Percentiles rank a stretch among this genome's conserved stretches.
phyloP scores from a whole-genome alignment of 352 stramenopile species.

The Pythium folliculosum region DNA sequence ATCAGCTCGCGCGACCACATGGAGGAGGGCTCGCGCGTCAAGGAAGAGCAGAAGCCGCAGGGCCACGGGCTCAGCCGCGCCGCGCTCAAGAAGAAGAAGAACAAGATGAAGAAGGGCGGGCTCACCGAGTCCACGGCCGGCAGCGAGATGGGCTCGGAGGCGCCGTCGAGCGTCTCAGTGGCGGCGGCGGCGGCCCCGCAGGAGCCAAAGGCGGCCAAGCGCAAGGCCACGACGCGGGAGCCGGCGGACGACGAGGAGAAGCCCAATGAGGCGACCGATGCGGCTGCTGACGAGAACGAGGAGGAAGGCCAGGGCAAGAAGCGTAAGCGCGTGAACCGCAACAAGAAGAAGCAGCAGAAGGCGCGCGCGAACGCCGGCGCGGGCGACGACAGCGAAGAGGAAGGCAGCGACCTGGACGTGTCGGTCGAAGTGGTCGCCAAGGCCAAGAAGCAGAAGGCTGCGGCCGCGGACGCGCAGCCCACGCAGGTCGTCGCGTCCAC shows the following conservation, averaged over 20 bases:
- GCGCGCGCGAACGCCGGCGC: conserved; percentile 18
- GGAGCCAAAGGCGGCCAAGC: neutral
- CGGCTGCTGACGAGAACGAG: neutral
- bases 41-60: conserved; percentile 44
- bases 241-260: conserved; percentile 26
- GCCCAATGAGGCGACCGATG: too few species aligned
- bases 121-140: conserved; percentile 26
- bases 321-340: conserved; percentile 34
- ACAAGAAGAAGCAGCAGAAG: conserved; percentile 37
- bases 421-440: conserved; percentile 16
- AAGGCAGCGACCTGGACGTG: conserved; percentile 19
- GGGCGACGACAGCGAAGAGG: conserved; percentile 11
- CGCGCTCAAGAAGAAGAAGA: conserved; percentile 78
- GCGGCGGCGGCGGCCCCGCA: conserved; percentile 17
- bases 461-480: conserved; percentile 13
- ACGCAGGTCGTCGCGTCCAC: conserved; percentile 14
- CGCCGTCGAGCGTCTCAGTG: neutral
- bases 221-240: conserved; percentile 20
- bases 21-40: conserved; percentile 54
- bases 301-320: conserved; percentile 29
- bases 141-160: conserved; percentile 24
- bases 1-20: conserved; percentile 61
- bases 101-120: conserved; percentile 70
- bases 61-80: conserved; percentile 61
- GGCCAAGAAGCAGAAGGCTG: conserved; percentile 23